Evolutionary conservation across 2,329 filamentous ascomycete genomes (phyloP).

Genomic region (Hirsutella minnesotensis): DNA sequence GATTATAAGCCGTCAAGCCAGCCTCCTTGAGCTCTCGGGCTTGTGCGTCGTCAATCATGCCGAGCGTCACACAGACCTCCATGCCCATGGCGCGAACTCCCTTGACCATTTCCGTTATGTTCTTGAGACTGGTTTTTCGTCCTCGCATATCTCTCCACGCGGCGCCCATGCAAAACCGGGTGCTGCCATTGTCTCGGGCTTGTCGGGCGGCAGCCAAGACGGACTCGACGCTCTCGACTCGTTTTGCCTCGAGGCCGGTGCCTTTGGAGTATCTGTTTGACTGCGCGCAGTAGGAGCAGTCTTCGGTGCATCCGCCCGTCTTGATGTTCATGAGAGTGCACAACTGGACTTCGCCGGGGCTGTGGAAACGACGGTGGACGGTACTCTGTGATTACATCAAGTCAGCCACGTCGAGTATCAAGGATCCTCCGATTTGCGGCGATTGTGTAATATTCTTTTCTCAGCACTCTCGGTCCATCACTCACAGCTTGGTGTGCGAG

Average conservation of each 20-base stretch:
- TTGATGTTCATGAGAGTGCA: constrained; percentile 97
- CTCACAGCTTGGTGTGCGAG: constrained; percentile 62
- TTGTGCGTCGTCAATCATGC: constrained; percentile 78
- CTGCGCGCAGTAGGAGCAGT: constrained; percentile 88
- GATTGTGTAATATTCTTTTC: no score
- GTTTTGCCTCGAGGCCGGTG: constrained; percentile 67
- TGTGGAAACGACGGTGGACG: constrained; percentile 76
- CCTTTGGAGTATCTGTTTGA: constrained; percentile 69
- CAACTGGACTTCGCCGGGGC: constrained; percentile 74
- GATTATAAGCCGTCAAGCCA: constrained; percentile 84
- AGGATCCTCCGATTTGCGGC: neutral
- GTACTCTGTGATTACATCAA: constrained; percentile 40
- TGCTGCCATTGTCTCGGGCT: constrained; percentile 75
- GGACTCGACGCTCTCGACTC: constrained; percentile 66
- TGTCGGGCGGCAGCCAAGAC: constrained; percentile 68
- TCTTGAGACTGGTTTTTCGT: constrained; percentile 70
- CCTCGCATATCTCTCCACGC: constrained; percentile 92
- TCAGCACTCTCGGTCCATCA: neutral
- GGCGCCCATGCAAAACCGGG: constrained; percentile 89
- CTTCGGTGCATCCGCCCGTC: constrained; percentile 81
- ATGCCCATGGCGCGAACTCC: constrained; percentile 73
- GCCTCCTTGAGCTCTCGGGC: constrained; percentile 73
- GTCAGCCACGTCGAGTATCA: neutral
- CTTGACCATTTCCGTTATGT: constrained; percentile 76
- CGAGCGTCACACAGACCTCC: constrained; percentile 87